Percentiles rank a stretch among this genome's conserved stretches.
These are phyloP conservation scores for Ophryocystis elektroscirrha DNA, from an alignment of 169 alveolate genomes.

Conservation along the genomic window DNA sequence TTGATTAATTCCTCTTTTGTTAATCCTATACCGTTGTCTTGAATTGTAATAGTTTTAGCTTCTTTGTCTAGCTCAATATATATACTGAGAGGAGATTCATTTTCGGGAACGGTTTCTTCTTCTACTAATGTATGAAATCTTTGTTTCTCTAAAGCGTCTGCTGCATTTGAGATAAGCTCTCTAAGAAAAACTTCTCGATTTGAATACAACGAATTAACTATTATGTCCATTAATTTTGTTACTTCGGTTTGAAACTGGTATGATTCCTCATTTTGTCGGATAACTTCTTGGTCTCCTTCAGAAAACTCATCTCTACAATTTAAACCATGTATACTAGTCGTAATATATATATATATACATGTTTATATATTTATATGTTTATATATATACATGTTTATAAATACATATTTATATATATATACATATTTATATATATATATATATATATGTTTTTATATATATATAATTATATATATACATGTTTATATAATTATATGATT, in stretches of 20 bases:
- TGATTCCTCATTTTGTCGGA: constrained; percentile 44
- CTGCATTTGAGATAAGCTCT: constrained; percentile 92
- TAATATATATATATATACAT: too few relatives aligned
- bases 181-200: constrained; percentile 91
- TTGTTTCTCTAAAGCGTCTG: constrained; percentile 95
- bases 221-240: constrained; percentile 84
- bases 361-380: too few relatives aligned
- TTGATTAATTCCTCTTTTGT: background rate
- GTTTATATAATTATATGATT: too few relatives aligned
- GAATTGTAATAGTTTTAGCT: background rate
- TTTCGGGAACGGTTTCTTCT: constrained; percentile 6
- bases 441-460: too few relatives aligned
- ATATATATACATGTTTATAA: too few relatives aligned
- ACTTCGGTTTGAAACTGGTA: constrained; percentile 91
- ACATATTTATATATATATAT: too few relatives aligned
- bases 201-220: constrained; percentile 85
- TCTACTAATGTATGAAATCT: constrained; percentile 37
- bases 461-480: too few relatives aligned
- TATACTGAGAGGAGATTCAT: background rate
- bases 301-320: too few relatives aligned
- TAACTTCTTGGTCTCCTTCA: too few relatives aligned
- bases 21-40: background rate
- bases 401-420: too few relatives aligned
- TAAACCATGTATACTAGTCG: too few relatives aligned
- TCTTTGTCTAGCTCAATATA: too few relatives aligned